phyloP scores from a whole-genome alignment of 805 yeast genomes.

The Sugiyamaella chiloensis region DNA sequence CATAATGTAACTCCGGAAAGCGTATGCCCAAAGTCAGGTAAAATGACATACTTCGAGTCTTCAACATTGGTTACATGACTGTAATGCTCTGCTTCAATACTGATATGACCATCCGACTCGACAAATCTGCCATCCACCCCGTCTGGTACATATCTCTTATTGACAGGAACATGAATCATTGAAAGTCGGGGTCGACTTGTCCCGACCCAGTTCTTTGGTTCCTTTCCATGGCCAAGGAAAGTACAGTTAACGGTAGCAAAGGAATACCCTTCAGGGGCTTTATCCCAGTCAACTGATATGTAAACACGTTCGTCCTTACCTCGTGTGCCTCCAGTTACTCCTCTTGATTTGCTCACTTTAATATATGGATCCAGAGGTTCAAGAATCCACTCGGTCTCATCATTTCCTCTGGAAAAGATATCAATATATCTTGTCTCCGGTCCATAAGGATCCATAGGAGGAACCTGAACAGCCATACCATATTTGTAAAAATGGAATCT shows the following conservation, averaged over 20 bases:
- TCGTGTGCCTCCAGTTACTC: constrained; percentile 5
- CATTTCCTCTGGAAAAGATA: constrained; percentile 13
- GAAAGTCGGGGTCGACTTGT: not conserved
- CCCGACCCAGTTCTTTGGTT: constrained; percentile 4
- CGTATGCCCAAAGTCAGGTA: constrained; percentile 15
- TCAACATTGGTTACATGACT: not conserved
- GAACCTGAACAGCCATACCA: constrained; percentile 9
- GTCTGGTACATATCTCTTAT: constrained; percentile 4
- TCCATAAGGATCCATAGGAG: constrained; percentile 11
- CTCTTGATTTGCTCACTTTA: constrained; percentile 6
- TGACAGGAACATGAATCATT: constrained; percentile 10
- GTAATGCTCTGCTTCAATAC: constrained; percentile 18
- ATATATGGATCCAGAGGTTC: constrained; percentile 9
- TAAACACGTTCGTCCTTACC: constrained; percentile 6
- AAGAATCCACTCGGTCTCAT: constrained; percentile 10
- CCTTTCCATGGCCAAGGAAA: not conserved
- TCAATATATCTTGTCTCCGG: constrained; percentile 12
- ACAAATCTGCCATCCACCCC: constrained; percentile 16
- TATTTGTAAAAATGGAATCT: constrained; percentile 6
- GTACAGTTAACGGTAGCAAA: constrained; percentile 2
- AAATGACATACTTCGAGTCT: constrained; percentile 11
- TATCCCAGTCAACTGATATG: constrained; percentile 12
- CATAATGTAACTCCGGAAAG: constrained; percentile 19
- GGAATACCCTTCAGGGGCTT: constrained; percentile 6
- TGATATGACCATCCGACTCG: constrained; percentile 19